These are phyloP conservation scores for Solanum chiquidenum DNA, from an alignment of 257 asterid genomes.

Conservation along the genomic window DNA sequence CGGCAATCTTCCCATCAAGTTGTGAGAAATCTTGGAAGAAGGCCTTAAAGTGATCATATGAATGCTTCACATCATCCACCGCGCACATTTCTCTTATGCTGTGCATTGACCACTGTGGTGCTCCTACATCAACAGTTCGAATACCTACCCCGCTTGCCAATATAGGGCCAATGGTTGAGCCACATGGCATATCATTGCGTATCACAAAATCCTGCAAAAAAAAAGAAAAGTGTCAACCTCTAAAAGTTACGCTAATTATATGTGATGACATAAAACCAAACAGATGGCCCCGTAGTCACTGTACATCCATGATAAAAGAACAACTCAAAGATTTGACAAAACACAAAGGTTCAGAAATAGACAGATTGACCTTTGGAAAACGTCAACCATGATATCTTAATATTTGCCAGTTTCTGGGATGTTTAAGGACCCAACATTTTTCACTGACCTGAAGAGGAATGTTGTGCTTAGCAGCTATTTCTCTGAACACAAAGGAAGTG, in stretches of 20 bases:
- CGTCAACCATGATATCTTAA: background rate
- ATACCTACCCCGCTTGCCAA: slow-evolving; percentile 90
- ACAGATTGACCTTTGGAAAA: background rate
- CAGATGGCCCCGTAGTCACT: background rate
- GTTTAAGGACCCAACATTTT: background rate
- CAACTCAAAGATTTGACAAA: background rate
- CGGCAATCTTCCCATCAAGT: slow-evolving; percentile 58
- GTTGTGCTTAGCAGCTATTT: slow-evolving; percentile 67
- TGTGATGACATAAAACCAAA: background rate
- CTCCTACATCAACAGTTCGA: slow-evolving; percentile 84
- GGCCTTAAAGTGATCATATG: slow-evolving; percentile 76
- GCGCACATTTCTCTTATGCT: slow-evolving; percentile 97
- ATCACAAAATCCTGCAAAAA: slow-evolving; percentile 70
- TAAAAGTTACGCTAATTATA: background rate
- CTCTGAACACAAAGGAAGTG: slow-evolving; percentile 76
- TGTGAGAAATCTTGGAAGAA: slow-evolving; percentile 64
- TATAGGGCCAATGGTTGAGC: slow-evolving; percentile 95
- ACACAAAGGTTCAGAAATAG: background rate
- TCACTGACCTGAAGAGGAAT: slow-evolving; percentile 73
- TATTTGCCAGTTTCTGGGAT: background rate
- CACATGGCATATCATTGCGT: slow-evolving; percentile 84
- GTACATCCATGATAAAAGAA: background rate
- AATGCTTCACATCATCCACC: slow-evolving; percentile 74
- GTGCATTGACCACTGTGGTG: slow-evolving; percentile 91
- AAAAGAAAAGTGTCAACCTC: background rate